Evolutionary conservation across 345 rosid genomes (phyloP).

Genomic region (Ailanthus altissimus): DNA sequence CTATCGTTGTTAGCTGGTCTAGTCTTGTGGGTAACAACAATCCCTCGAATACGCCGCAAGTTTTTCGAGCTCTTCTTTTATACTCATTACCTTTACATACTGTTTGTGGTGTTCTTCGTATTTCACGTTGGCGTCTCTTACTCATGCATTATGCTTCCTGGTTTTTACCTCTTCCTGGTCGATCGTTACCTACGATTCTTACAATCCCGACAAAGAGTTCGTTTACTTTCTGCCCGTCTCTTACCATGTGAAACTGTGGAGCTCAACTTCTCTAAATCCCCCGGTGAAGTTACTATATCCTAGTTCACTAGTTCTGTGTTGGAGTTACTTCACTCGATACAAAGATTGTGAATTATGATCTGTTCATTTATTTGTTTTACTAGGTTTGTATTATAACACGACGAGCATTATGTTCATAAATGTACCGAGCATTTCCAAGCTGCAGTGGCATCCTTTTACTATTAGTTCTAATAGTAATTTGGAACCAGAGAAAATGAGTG

Average conservation of each 20-base stretch:
- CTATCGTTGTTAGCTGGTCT: constrained; percentile 57
- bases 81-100: constrained; percentile 66
- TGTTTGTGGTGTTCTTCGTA: constrained; percentile 64
- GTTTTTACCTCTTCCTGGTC: constrained; percentile 75
- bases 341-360: too few relatives aligned
- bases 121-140: constrained; percentile 64
- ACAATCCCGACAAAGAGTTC: constrained; percentile 56
- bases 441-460: constrained; percentile 97
- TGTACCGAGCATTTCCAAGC: constrained; percentile 69
- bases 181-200: constrained; percentile 76
- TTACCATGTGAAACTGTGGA: constrained; percentile 63
- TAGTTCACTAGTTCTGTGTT: neutral
- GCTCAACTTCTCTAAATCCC: constrained; percentile 68
- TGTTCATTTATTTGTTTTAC: neutral
- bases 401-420: constrained; percentile 73
- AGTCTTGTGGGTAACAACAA: constrained; percentile 67
- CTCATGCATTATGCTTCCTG: constrained; percentile 63
- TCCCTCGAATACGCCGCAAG: constrained; percentile 51
- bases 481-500: constrained; percentile 66
- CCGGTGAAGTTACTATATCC: constrained; percentile 34
- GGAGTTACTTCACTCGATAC: neutral
- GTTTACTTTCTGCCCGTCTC: constrained; percentile 62
- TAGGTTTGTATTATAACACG: constrained; percentile 67
- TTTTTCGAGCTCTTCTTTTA: constrained; percentile 83
- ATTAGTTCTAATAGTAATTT: constrained; percentile 65